Percentiles rank a stretch among this genome's conserved stretches.
Conservation (phyloP, 2,329 filamentous ascomycete genomes). For the Metarhizium anisopliae region DNA sequence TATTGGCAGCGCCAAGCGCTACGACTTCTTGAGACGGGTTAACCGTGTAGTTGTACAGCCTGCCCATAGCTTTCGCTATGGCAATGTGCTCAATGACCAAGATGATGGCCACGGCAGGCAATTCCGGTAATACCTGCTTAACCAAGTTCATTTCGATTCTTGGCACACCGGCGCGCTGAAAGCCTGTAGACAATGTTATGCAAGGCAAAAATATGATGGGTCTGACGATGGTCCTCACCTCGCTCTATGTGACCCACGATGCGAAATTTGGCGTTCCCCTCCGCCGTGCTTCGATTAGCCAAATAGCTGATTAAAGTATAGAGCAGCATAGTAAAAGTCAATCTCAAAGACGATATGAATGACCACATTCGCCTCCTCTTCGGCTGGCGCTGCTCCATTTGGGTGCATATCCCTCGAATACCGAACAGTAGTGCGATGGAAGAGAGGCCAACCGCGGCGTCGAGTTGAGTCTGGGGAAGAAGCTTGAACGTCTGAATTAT, state of each 20-base stretch:
- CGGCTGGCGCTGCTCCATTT: conserved; percentile 52
- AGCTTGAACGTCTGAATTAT: conserved; percentile 33
- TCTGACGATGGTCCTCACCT: conserved; percentile 27
- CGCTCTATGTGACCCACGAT: conserved; percentile 58
- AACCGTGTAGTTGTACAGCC: conserved; percentile 71
- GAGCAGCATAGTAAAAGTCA: conserved; percentile 66
- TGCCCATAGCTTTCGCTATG: conserved; percentile 74
- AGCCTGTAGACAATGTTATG: conserved; percentile 34
- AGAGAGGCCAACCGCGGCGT: conserved; percentile 65
- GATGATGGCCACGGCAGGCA: conserved; percentile 68
- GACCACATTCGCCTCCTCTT: conserved; percentile 56
- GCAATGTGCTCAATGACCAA: conserved; percentile 76
- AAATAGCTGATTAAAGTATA: conserved; percentile 68
- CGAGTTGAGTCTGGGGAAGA: conserved; percentile 39
- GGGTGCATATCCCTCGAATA: conserved; percentile 51
- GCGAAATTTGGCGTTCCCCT: conserved; percentile 44
- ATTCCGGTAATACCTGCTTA: conserved; percentile 45
- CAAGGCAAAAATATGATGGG: background rate
- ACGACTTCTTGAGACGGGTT: conserved; percentile 73
- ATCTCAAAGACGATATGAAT: conserved; percentile 64
- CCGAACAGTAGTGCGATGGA: conserved; percentile 58
- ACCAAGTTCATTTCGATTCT: conserved; percentile 47
- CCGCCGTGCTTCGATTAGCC: conserved; percentile 44
- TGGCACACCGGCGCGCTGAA: conserved; percentile 54
- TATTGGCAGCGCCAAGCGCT: conserved; percentile 66